Conservation (phyloP, 305 asterid species). For the Fraxinus ornus region DNA sequence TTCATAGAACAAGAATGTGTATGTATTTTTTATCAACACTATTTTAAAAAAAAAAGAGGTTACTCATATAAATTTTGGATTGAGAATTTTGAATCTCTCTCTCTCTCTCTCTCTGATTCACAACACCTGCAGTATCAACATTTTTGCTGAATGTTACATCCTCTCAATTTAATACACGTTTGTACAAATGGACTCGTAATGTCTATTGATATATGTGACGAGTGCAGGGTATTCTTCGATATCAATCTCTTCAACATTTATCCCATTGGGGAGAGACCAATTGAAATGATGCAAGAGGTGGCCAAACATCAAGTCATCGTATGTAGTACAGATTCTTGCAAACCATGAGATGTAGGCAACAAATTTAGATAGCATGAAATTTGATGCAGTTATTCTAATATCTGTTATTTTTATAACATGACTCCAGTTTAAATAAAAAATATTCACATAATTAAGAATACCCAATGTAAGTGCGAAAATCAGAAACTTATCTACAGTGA, state of each 20-base stretch:
- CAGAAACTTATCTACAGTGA: not conserved
- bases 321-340: not conserved
- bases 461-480: not conserved
- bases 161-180: not conserved
- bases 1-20: not conserved
- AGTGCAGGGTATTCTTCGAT: not conserved
- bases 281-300: not conserved
- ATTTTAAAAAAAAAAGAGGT: not conserved
- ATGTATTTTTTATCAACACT: not conserved
- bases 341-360: not conserved
- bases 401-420: not conserved
- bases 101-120: too few species aligned
- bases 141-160: not conserved
- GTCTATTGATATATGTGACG: not conserved
- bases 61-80: too few species aligned
- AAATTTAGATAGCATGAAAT: not conserved
- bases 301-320: not conserved
- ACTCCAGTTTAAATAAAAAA: not conserved
- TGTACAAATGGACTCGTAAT: not conserved
- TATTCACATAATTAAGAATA: not conserved
- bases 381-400: not conserved
- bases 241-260: not conserved
- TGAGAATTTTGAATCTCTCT: too few species aligned
- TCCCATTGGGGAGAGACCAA: not conserved
- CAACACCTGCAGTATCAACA: not conserved